Evolutionary conservation across 176 grass and related monocot species (phyloP), one percentile per base, ranked within the genome.

Genomic region (Saccharum spontaneum): DNA sequence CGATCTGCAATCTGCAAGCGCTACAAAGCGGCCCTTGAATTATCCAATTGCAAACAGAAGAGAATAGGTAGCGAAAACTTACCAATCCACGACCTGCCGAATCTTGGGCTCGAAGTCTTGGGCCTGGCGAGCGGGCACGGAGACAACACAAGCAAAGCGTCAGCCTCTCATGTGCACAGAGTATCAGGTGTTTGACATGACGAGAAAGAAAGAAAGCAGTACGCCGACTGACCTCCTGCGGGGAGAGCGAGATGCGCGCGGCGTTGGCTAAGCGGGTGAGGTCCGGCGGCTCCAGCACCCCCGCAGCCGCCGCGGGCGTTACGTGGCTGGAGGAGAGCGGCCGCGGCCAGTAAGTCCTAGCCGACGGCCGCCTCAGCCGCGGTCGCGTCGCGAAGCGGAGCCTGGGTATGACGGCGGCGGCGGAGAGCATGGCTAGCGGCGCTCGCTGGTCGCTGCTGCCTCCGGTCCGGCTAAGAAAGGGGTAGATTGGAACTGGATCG

Each of bases 101-200:
- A 98, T 98, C 79, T 93, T 98, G 52, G 91, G 95, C 8, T 77
- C 89, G 33, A 98, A 89, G 49, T 92, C 89, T 79, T 93, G 83
- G 1, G 88, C 87, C 95, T 98, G 40, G 7, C 36, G 62, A 76
- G 33, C 40, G 14, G 70, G 18, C 82, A 81, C 46, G 81, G 31
- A 52, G 44, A 79, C 6, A 71, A 34, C n/a, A 78, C 55, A 69
- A 82, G 34, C 64, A 77, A 89, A 30, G 12, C 20, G 22, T 91
- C 43, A 94, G 76, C 6, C 17, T 22, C 34, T 37, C 38, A 6
- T 20, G 40, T 12, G 2, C 17, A 14, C 9, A 34, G 22, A 54
- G 60, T 28, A 14, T 8, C 9, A 30, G 3, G 69, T 33, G 10
- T 23, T 34, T 39, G 3, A 10, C 28, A 40, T 9, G 3, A 43